Base-by-base conservation (phyloP, 2,329 filamentous ascomycete species). In the Lachnellula cervina region DNA sequence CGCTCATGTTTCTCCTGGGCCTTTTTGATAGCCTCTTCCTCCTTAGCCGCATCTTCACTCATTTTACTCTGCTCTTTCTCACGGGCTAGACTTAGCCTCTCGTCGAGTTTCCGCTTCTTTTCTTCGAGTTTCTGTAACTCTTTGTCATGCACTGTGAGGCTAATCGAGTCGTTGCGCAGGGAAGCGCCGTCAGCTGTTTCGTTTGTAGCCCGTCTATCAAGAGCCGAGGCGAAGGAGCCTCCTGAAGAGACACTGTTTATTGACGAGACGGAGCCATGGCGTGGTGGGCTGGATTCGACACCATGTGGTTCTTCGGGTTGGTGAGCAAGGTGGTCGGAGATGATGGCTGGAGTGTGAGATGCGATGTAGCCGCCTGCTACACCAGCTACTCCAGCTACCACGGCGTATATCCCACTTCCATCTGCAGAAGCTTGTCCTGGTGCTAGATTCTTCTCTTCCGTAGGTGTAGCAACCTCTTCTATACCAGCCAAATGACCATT, bases 51-150 rank as follows among this genome's bases (percentile, higher is more conserved):
- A 64, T 80, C 80, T 11, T 72, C 70, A 17, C 65, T 69, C 28
- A 74, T 73, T 58, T 76, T 77, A 25, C 68, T 73, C 32, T 71
- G 63, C 35, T 73, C 69, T 45, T 76, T 80, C 58, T 80, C 74
- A 19, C 78, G 76, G 51, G 80, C 76, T 62, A 79, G 78, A n/a
- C 74, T 75, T 7, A 86, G 73, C 64, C 85, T 86, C 19, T 83
- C 80, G 42, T 88, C 80, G 0, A 89, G 74, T 63, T 85, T 84
- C 48, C 73, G 76, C 8, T 80, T 80, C 55, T 81, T 80, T 16
- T 82, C 77, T 47, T 83, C 76, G 8, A 89, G 77, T 65, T 85
- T 87, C 56, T 76, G 74, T 3, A 90, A 76, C 62, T 89, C 84
- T 64, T 84, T 86, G 28, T 88, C 84, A 58, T 82, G 74, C 19